phyloP scores from a whole-genome alignment of 202 grass and related monocot species.

The Panicum virgatum region DNA sequence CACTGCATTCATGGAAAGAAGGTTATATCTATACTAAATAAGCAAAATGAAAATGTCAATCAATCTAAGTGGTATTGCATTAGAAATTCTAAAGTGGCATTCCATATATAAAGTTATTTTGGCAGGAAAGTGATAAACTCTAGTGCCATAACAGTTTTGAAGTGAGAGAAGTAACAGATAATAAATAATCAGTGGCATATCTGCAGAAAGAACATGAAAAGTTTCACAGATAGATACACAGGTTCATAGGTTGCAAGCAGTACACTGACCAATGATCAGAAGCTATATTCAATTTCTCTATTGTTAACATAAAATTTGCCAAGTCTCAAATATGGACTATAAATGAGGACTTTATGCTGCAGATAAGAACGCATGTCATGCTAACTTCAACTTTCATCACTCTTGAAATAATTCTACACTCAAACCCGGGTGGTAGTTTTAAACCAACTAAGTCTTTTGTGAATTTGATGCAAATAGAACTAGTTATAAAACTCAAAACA shows the following conservation, averaged over 20 bases:
- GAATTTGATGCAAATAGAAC: slow-evolving; percentile 7
- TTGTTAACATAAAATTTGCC: slow-evolving; percentile 27
- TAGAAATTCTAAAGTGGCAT: slow-evolving; percentile 6
- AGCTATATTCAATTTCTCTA: background rate
- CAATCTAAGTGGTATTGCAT: slow-evolving; percentile 9
- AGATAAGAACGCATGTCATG: slow-evolving; percentile 18
- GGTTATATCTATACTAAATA: slow-evolving; percentile 32
- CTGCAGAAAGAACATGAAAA: slow-evolving; percentile 17
- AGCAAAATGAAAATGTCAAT: slow-evolving; percentile 20
- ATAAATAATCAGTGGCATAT: slow-evolving; percentile 17
- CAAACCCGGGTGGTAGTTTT: background rate
- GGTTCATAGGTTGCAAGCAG: slow-evolving; percentile 11
- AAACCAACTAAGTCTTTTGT: slow-evolving; percentile 1
- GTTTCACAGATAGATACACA: background rate
- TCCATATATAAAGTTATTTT: background rate
- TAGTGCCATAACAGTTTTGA: slow-evolving; percentile 14
- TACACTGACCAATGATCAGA: background rate
- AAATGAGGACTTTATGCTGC: background rate
- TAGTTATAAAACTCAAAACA: slow-evolving; percentile 24
- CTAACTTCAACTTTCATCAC: slow-evolving; percentile 25
- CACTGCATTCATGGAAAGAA: slow-evolving; percentile 54
- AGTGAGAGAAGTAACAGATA: background rate
- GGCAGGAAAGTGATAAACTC: background rate
- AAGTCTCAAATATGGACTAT: background rate
- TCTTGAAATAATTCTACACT: slow-evolving; percentile 27